A percentile compares a stretch with the other conserved stretches of the same genome.
Evolutionary conservation across 1,284 basidiomycete genomes (phyloP).

Genomic region (Naganishia cerealis): DNA sequence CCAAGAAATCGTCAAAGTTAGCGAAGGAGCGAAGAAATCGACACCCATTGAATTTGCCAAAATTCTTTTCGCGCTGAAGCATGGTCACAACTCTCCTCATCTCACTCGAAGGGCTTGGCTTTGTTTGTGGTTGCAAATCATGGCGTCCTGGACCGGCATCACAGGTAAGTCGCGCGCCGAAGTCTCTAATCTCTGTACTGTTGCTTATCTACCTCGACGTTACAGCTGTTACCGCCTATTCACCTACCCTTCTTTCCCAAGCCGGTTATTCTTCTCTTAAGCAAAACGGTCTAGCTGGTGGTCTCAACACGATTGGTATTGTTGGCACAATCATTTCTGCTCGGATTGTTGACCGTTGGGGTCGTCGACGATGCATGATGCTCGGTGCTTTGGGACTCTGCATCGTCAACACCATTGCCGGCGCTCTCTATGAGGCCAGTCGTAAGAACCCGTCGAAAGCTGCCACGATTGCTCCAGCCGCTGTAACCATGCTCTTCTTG

Average conservation of each 20-base stretch:
- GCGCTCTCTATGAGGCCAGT: constrained; percentile 40
- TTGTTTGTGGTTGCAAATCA: constrained; percentile 41
- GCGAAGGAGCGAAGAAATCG: constrained; percentile 33
- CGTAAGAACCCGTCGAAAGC: constrained; percentile 35
- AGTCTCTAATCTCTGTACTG: neutral
- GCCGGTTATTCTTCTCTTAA: constrained; percentile 40
- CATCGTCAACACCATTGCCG: constrained; percentile 43
- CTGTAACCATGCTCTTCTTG: constrained; percentile 51
- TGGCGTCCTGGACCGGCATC: constrained; percentile 39
- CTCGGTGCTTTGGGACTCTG: constrained; percentile 46
- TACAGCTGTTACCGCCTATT: constrained; percentile 38
- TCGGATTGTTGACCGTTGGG: constrained; percentile 48
- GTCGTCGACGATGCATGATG: constrained; percentile 49
- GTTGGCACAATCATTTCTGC: constrained; percentile 40
- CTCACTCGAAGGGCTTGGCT: constrained; percentile 40
- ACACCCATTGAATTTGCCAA: constrained; percentile 37
- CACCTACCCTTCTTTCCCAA: constrained; percentile 38
- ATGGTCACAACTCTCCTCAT: constrained; percentile 34
- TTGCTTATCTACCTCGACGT: constrained; percentile 3
- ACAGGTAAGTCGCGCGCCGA: constrained; percentile 18
- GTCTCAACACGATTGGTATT: constrained; percentile 41
- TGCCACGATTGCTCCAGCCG: constrained; percentile 39
- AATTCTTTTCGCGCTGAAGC: constrained; percentile 36
- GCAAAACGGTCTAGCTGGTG: constrained; percentile 40
- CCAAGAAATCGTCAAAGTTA: constrained; percentile 37